Base-by-base conservation (phyloP, 768 basidiomycete species). In the Thelephora aurantiotincta region DNA sequence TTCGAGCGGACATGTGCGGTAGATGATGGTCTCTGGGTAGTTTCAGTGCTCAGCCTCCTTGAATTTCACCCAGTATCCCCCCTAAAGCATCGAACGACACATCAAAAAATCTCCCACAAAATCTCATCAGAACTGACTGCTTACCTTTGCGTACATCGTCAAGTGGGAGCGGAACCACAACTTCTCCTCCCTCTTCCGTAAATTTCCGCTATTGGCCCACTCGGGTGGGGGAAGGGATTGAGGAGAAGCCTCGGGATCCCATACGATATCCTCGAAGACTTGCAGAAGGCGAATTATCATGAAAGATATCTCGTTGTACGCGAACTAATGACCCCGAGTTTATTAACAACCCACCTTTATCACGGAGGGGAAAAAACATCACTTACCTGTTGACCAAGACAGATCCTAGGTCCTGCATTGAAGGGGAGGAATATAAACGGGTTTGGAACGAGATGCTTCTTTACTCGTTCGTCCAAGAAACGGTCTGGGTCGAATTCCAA, bases 261-360 rank as follows among this genome's bases (percentile, higher is more conserved):
- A 72, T 2, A 59, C 54, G 35, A 82, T 60, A 1, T 56, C 55
- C 3, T 68, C 68, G 59, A 78, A 79, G 9, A 58, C 57, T 56
- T 83, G 81, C 5, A 82, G 58, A 6, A 83, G 62, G 9, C 75
- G 70, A 42, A 77, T 67, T 38, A 83, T 67, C 61, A 80, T 70
- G 60, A 77, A 82, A 1, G 78, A 80, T 2, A 69, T 61, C 55
- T 80, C 77, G 50, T 80, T 69, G 59, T 82, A 82, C 5, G 81
- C 80, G 54, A 80, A 80, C 72, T 80, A 50, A 35, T 46, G 9
- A 45, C 16, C 2, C 56, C 58, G 26, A 59, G 54, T 19, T 55
- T 56, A 38, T 56, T 13, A 55, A 50, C 20, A 55, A 56, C 2
- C 56, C 57, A 6, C 53, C 52, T 46, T 52, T 55, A 54, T 57